A percentile compares a stretch with the other conserved stretches of the same genome.
phyloP scores from a whole-genome alignment of 1,284 basidiomycete genomes.

The Cryptococcus sp. region DNA sequence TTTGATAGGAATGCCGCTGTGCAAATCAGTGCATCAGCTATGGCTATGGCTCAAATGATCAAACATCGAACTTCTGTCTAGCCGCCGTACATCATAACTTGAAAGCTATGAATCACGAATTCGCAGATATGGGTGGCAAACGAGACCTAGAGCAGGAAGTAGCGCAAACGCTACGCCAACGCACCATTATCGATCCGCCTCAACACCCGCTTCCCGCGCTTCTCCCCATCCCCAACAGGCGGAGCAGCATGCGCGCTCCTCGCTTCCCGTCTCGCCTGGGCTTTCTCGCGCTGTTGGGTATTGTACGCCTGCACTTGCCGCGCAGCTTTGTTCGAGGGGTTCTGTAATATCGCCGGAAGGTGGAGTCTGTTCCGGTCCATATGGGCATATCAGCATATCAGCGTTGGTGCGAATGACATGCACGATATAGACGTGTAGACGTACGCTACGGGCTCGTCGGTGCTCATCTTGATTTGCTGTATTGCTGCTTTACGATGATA shows the following conservation, averaged over 20 bases:
- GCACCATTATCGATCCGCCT: slow-evolving; percentile 50
- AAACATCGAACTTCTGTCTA: not conserved
- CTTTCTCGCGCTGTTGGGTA: slow-evolving; percentile 49
- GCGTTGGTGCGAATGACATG: no score
- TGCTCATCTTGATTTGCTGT: no score
- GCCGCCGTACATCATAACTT: not conserved
- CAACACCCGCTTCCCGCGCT: slow-evolving; percentile 45
- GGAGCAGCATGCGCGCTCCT: slow-evolving; percentile 1
- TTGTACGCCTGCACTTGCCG: slow-evolving; percentile 47
- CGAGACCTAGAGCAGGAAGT: no score
- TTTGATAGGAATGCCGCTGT: slow-evolving; percentile 44
- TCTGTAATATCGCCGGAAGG: slow-evolving; percentile 51
- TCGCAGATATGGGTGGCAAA: no score
- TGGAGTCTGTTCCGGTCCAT: slow-evolving; percentile 43
- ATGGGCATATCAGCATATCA: no score
- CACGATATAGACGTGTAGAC: no score
- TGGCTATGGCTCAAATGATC: not conserved
- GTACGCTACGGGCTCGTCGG: no score
- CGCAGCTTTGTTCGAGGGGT: slow-evolving; percentile 35
- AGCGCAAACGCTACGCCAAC: slow-evolving; percentile 9
- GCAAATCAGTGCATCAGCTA: not conserved
- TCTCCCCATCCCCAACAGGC: slow-evolving; percentile 9
- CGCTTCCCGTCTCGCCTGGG: slow-evolving; percentile 35
- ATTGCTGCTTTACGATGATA: no score
- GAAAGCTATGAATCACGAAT: no score